Percentiles rank a stretch among this genome's conserved stretches.
Conservation (phyloP, 164 flowering plant species). For the Stephania japonica region DNA sequence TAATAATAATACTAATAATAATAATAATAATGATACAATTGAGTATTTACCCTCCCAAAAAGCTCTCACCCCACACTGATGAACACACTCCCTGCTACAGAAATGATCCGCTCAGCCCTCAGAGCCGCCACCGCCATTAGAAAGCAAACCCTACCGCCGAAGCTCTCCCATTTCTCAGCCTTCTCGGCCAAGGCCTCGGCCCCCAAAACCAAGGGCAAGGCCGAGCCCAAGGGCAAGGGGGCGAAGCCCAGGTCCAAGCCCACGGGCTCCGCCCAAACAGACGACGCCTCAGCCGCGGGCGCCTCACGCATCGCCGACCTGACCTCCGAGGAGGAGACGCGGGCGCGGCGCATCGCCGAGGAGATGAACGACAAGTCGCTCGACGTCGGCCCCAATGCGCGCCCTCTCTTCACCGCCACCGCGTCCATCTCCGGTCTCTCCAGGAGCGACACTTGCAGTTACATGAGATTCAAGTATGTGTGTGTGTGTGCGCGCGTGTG, state of each 20-base stretch:
- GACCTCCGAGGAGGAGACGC: conserved; percentile 28
- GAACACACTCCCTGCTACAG: neutral
- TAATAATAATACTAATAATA: too few species aligned
- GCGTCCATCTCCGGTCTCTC: conserved; percentile 53
- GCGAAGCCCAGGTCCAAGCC: conserved; percentile 24
- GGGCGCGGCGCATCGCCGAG: conserved; percentile 34
- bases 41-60: too few species aligned
- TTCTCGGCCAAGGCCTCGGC: neutral
- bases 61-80: too few species aligned
- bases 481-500: too few species aligned
- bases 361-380: conserved; percentile 54
- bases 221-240: neutral
- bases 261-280: conserved; percentile 6
- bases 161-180: neutral
- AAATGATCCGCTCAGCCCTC: conserved; percentile 1
- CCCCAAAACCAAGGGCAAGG: neutral
- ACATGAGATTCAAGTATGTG: conserved; percentile 57
- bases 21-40: too few species aligned
- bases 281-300: conserved; percentile 16
- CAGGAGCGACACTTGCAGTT: conserved; percentile 46
- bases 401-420: conserved; percentile 61
- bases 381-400: conserved; percentile 66
- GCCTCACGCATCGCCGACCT: conserved; percentile 16
- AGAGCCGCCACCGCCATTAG: neutral
- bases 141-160: neutral